Percentiles rank a stretch among this genome's conserved stretches.
Evolutionary conservation across 495 filamentous ascomycete species (phyloP).

Genomic region (Aspergillus taichungensis): DNA sequence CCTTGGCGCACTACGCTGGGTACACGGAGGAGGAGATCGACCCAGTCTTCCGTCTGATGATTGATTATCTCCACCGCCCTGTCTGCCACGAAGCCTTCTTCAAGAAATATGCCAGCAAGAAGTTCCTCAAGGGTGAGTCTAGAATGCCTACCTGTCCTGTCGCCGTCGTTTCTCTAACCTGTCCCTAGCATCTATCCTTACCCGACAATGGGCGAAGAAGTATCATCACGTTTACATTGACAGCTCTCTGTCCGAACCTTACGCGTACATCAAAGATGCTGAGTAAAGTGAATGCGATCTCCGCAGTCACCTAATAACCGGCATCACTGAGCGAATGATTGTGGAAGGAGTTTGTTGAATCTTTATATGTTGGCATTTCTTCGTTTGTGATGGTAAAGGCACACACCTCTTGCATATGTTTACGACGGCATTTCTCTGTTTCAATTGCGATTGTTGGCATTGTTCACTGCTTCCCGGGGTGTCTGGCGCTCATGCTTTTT

Average conservation of each 20-base stretch:
- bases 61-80: constrained; percentile 85
- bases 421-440: constrained; percentile 35
- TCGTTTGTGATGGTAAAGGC: constrained; percentile 32
- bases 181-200: constrained; percentile 72
- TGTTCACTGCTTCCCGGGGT: constrained; percentile 20
- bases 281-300: constrained; percentile 26
- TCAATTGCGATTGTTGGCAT: constrained; percentile 36
- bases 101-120: constrained; percentile 98
- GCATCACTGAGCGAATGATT: constrained; percentile 7
- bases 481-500: constrained; percentile 30
- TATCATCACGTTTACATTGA: constrained; percentile 39
- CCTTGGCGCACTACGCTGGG: constrained; percentile 85
- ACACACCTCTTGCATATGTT: constrained; percentile 37
- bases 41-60: constrained; percentile 87
- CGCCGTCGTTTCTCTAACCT: neutral
- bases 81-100: constrained; percentile 95
- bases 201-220: constrained; percentile 88
- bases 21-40: constrained; percentile 88
- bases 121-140: constrained; percentile 82
- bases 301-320: constrained; percentile 16
- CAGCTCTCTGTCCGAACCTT: constrained; percentile 27
- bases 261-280: constrained; percentile 30
- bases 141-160: neutral
- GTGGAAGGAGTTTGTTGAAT: constrained; percentile 27
- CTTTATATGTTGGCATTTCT: constrained; percentile 37